Evolutionary conservation across 2,329 filamentous ascomycete species (phyloP), one percentile per base, ranked within the genome.

Genomic region (Dissoconium aciculare): DNA sequence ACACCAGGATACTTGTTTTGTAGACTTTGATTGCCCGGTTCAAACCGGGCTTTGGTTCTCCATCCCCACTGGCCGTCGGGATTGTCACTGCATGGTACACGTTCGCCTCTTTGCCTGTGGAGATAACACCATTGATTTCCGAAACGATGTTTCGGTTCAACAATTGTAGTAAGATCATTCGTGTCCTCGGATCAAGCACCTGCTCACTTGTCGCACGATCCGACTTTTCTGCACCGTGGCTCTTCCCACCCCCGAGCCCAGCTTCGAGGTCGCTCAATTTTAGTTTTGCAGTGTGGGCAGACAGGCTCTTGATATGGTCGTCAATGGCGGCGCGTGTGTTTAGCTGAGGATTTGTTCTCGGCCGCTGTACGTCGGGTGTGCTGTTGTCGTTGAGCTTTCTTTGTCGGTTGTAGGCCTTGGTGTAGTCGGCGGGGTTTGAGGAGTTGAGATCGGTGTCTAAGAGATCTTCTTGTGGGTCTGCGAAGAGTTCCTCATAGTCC

Each of bases 1-100:
- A 98, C 14, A 91, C 84, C 17, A 98, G 63, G 41, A 98, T 98
- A 32, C 81, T 80, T 5, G 89, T 98, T 68, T 98, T 98, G 71
- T 98, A 98, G 30, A 98, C 82, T 61, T 98, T 98, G 64, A 95
- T 84, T 9, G 89, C 89, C 28, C 83, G 73, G 49, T 93, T 82
- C 1, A 74, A 58, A 12, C 66, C 59, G 9, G 42, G 41, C 3
- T 41, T 28, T 2, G 52, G 45, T 11, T 58, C 55, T 23, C 63
- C 63, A 5, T 67, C 58, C 6, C 69, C 66, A 5, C 72, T 58
- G 4, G 62, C 56, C 2, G 67, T 62, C 1, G 64, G 60, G 29
- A 71, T 62, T 3, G 74, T 69, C 8, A 92, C 67, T 11, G 87
- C 84, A 40, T 91, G 83, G 59, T 98, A 98, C 15, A 98, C 89